Evolutionary conservation across 1,139 yeast species (phyloP).

Genomic region (Sugiyamaella novakii): DNA sequence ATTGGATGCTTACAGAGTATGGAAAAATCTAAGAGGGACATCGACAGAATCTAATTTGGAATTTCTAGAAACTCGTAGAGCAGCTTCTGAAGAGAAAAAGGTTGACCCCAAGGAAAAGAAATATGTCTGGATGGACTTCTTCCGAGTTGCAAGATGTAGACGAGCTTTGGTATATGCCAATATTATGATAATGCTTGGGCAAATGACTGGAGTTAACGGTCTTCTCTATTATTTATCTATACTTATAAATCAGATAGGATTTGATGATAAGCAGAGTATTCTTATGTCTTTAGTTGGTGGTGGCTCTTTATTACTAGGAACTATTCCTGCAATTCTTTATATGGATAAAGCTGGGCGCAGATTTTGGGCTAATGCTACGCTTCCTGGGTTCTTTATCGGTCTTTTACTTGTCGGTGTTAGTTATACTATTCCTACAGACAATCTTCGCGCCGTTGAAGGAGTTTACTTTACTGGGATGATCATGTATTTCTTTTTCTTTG

Average conservation of each 20-base stretch:
- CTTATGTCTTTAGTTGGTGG: slow-evolving; percentile 54
- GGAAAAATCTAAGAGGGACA: slow-evolving; percentile 53
- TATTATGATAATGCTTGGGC: slow-evolving; percentile 67
- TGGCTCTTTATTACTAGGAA: slow-evolving; percentile 58
- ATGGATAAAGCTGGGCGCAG: slow-evolving; percentile 65
- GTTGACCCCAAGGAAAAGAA: slow-evolving; percentile 41
- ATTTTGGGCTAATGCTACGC: slow-evolving; percentile 41
- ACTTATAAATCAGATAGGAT: slow-evolving; percentile 45
- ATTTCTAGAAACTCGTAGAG: slow-evolving; percentile 51
- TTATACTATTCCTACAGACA: slow-evolving; percentile 46
- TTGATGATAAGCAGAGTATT: slow-evolving; percentile 46
- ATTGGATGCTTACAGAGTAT: slow-evolving; percentile 64
- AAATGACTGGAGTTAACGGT: slow-evolving; percentile 70
- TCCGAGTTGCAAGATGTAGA: slow-evolving; percentile 56
- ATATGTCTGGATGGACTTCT: slow-evolving; percentile 51
- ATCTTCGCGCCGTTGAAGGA: slow-evolving; percentile 54
- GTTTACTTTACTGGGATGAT: slow-evolving; percentile 58
- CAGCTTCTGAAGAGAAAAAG: slow-evolving; percentile 43
- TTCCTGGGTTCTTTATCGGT: slow-evolving; percentile 59
- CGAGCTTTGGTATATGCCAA: slow-evolving; percentile 59
- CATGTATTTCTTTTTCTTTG: slow-evolving; percentile 61
- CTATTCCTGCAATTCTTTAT: slow-evolving; percentile 61
- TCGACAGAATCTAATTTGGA: slow-evolving; percentile 49
- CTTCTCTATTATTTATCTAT: slow-evolving; percentile 50
- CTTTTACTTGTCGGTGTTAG: slow-evolving; percentile 60